phyloP scores from a whole-genome alignment of 2,329 filamentous ascomycete genomes.

The Colletotrichum sp. region DNA sequence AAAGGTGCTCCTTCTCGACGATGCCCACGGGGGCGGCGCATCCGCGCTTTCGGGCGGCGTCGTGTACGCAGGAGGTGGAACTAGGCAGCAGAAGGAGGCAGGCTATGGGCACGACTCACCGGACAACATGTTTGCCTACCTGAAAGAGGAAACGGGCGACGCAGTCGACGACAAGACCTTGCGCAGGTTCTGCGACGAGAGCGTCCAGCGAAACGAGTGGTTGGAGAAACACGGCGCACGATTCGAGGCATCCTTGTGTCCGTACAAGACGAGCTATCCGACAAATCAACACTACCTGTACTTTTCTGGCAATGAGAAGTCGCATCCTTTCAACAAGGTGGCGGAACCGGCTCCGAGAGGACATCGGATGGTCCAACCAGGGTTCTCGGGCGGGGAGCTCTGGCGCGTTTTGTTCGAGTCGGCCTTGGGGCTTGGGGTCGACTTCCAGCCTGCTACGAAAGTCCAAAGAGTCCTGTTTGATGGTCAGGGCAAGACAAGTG shows the following conservation, averaged over 20 bases:
- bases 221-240: slow-evolving; percentile 15
- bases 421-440: background rate
- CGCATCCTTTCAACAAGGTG: background rate
- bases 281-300: slow-evolving; percentile 3
- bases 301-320: slow-evolving; percentile 16
- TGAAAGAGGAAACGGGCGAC: slow-evolving; percentile 9
- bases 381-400: background rate
- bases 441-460: background rate
- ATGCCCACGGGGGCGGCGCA: background rate
- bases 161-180: slow-evolving; percentile 18
- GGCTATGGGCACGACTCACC: slow-evolving; percentile 17
- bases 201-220: slow-evolving; percentile 17
- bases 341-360: slow-evolving; percentile 9
- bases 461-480: background rate
- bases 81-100: slow-evolving; percentile 15
- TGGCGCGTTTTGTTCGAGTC: background rate
- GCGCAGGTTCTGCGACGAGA: slow-evolving; percentile 21
- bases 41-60: slow-evolving; percentile 20
- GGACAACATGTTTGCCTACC: slow-evolving; percentile 21
- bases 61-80: slow-evolving; percentile 22
- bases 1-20: slow-evolving; percentile 11
- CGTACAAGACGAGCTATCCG: slow-evolving; percentile 22
- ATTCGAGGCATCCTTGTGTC: slow-evolving; percentile 14
- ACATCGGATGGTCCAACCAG: background rate
- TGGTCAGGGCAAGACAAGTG: background rate